Evolutionary conservation across 257 asterid genomes (phyloP), one percentile per base, ranked within the genome.

Genomic region (Dorcoceras hygrometricum): DNA sequence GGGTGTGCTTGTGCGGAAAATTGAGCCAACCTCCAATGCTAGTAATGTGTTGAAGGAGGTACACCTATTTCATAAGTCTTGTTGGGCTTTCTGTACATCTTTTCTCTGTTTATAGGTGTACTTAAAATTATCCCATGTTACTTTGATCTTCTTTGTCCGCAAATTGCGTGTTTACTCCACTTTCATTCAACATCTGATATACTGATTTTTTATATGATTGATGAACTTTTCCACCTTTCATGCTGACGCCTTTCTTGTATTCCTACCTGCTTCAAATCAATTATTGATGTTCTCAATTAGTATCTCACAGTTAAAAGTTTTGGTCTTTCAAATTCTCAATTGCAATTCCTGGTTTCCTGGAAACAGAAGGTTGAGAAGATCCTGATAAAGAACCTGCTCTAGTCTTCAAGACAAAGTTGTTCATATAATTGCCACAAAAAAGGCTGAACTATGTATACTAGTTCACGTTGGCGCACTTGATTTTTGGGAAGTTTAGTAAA

Each of bases 1-100:
- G 97, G 97, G 97, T 64, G 90, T 88, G 62, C 90, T 88, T 46
- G 92, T 90, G 58, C 85, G 95, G 34, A 84, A 69, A 79, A 87
- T 88, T 65, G 96, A 90, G 77, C 95, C 93, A 62, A 86, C 96
- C 76, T 80, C 96, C 75, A 83, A 84, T 75, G 89, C 90, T 70
- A 80, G 76, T 68, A 77, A 75, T 63, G 79, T 81, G 70, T 77
- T 90, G 82, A 88, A 83, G 84, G 85, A 84, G 97, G 96, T 88
- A 86, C 63, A 18, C 36, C 53, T 9, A 6, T 29, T 55, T 66
- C 75, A 14, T 63, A 57, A 48, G 23, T 58, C 54, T 68, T 43
- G 24, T 74, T n/a, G 27, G 56, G 51, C 25, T 68, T 68, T 73
- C 72, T 51, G 16, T 65, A 43, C 23, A 6, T 72, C 57, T 68